Evolutionary conservation across 352 stramenopile genomes (phyloP), one percentile per base, ranked within the genome.

Genomic region (Phytopythium mirpurense): DNA sequence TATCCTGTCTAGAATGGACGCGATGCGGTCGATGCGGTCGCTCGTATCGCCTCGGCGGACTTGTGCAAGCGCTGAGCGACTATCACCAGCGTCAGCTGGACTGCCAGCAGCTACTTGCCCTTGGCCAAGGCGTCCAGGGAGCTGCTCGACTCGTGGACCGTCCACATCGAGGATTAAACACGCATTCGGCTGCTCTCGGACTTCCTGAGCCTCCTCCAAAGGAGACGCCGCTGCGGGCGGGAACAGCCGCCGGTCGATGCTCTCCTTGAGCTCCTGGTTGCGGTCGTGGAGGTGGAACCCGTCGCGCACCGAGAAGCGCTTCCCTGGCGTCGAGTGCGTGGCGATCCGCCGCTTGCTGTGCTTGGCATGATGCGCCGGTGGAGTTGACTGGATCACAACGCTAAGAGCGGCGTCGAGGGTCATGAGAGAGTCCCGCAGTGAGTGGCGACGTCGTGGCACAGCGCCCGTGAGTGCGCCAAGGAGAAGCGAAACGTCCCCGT

Each of bases 281-380:
- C 63, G 68, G 4, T 63, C 68, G 45, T 79, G 84, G 10, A 90
- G 48, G 59, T 90, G 79, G 56, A 90, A 90, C 16, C 79, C 79
- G 46, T 90, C 79, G 15, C 79, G 79, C 14, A 88, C 67, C 0
- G 74, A 74, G 48, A 88, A 88, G 24, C 65, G 67, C 44, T 82
- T 84, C n/a, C 55, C 60, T 4, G 15, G 15, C 12, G 34, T 24
- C 2, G 46, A 38, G 41, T 59, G 48, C 18, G 18, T 5, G 15
- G n/a, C 7, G 8, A 42, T 31, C 12, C 19, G 24, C 4, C 19
- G 16, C 31, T 38, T 42, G 7, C 10, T n/a, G 19, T 11, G 46
- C 11, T 42, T 31, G 29, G 31, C 3, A 23, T 8, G 6, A 32
- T 27, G 18, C 5, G 8, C 8, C 10, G 46, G 31, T 40, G 26